phyloP scores from a whole-genome alignment of 257 asterid genomes.

The Salvia hispanica region DNA sequence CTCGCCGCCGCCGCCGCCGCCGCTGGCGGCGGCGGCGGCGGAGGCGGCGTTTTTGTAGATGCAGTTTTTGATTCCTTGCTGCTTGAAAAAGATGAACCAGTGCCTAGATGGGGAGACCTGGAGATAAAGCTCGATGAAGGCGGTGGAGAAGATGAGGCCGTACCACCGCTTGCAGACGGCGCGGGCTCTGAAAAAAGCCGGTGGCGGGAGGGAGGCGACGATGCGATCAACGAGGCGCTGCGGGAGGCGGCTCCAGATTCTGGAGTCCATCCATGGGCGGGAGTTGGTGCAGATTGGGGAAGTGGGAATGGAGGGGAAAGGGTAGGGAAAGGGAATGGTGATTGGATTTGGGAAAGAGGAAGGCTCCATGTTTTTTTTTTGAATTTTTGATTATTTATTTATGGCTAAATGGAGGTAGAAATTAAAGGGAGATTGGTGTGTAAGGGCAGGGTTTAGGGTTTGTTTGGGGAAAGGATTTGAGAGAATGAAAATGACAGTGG shows the following conservation, averaged over 20 bases:
- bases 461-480: neutral
- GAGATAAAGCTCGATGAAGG: slow-evolving; percentile 69
- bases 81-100: slow-evolving; percentile 84
- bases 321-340: slow-evolving; percentile 52
- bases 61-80: slow-evolving; percentile 45
- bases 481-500: neutral
- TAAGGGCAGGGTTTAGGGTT: slow-evolving; percentile 37
- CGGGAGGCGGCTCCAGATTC: slow-evolving; percentile 88
- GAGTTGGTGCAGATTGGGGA: slow-evolving; percentile 11
- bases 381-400: too few species aligned
- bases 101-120: slow-evolving; percentile 58
- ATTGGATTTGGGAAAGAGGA: slow-evolving; percentile 45
- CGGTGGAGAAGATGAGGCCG: slow-evolving; percentile 60
- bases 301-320: slow-evolving; percentile 37
- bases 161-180: slow-evolving; percentile 89
- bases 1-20: slow-evolving; percentile 38
- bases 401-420: too few species aligned
- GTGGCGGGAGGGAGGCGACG: slow-evolving; percentile 78
- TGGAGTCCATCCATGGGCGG: slow-evolving; percentile 67
- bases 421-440: neutral
- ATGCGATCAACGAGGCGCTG: slow-evolving; percentile 67
- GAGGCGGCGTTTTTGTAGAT: slow-evolving; percentile 38
- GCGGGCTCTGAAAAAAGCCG: slow-evolving; percentile 80
- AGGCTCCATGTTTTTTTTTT: slow-evolving; percentile 53
- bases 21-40: slow-evolving; percentile 19